Evolutionary conservation across 805 yeast genomes (phyloP).

Genomic region (Torulaspora delbrueckii): DNA sequence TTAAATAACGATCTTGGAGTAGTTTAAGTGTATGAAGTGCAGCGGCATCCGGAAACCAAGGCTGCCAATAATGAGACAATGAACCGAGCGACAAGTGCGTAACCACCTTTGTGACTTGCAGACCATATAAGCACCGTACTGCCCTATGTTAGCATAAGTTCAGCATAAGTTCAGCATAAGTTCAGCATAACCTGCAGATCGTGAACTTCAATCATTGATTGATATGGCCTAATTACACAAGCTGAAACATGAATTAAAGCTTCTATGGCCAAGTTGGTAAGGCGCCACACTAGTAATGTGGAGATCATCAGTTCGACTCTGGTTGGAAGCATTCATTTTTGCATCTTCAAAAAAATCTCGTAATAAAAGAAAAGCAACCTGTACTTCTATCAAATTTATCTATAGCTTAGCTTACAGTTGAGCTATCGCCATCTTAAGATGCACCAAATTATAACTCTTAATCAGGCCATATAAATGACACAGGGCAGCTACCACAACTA

Average conservation of each 20-base stretch:
- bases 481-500: slow-evolving; percentile 71
- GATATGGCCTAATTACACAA: neutral
- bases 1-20: no score
- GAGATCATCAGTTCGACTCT: slow-evolving; percentile 78
- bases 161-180: no score
- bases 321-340: slow-evolving; percentile 53
- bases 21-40: no score
- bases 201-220: neutral
- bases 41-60: no score
- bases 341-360: neutral
- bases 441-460: slow-evolving; percentile 50
- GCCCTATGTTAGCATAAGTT: no score
- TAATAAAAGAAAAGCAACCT: neutral
- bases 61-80: no score
- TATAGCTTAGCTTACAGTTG: neutral
- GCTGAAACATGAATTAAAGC: slow-evolving; percentile 23
- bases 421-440: slow-evolving; percentile 23
- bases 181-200: no score
- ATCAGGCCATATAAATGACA: slow-evolving; percentile 66
- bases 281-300: slow-evolving; percentile 89
- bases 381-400: slow-evolving; percentile 1
- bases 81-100: no score
- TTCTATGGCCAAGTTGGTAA: slow-evolving; percentile 69
- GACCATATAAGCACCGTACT: no score
- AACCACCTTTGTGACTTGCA: no score